phyloP scores from a whole-genome alignment of 2,329 filamentous ascomycete species.

The Neonectria neomacrospora region DNA sequence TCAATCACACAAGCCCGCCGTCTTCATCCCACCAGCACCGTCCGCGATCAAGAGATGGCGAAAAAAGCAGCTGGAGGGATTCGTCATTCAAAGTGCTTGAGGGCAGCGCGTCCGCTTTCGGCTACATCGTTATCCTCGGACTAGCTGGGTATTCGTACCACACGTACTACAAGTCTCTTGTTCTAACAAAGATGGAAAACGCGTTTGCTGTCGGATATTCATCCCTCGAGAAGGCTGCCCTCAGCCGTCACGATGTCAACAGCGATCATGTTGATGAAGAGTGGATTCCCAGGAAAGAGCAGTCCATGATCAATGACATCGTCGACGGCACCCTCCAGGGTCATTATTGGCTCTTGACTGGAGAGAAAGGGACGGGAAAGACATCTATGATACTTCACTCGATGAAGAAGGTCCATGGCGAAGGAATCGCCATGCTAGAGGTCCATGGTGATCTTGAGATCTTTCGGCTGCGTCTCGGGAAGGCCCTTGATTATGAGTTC shows the following conservation, averaged over 20 bases:
- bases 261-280: constrained; percentile 42
- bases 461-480: constrained; percentile 77
- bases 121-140: constrained; percentile 43
- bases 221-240: constrained; percentile 68
- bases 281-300: constrained; percentile 71
- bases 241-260: constrained; percentile 45
- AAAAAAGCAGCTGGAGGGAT: constrained; percentile 2
- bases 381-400: constrained; percentile 77
- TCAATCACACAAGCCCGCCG: not conserved
- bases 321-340: constrained; percentile 67
- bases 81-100: constrained; percentile 41
- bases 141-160: constrained; percentile 51
- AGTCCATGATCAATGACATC: constrained; percentile 70
- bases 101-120: constrained; percentile 44
- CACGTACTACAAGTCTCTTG: constrained; percentile 70
- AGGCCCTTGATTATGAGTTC: constrained; percentile 76
- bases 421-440: constrained; percentile 76
- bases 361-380: constrained; percentile 78
- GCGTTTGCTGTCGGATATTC: constrained; percentile 77
- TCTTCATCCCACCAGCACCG: not conserved
- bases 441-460: constrained; percentile 77
- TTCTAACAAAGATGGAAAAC: constrained; percentile 78
- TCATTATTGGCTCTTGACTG: constrained; percentile 74
- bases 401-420: constrained; percentile 74
- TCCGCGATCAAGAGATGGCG: not conserved